A percentile compares a stretch with the other conserved stretches of the same genome.
These are phyloP conservation scores for Microascus cirrosus DNA, from an alignment of 2,329 filamentous ascomycete genomes.

Conservation along the genomic window DNA sequence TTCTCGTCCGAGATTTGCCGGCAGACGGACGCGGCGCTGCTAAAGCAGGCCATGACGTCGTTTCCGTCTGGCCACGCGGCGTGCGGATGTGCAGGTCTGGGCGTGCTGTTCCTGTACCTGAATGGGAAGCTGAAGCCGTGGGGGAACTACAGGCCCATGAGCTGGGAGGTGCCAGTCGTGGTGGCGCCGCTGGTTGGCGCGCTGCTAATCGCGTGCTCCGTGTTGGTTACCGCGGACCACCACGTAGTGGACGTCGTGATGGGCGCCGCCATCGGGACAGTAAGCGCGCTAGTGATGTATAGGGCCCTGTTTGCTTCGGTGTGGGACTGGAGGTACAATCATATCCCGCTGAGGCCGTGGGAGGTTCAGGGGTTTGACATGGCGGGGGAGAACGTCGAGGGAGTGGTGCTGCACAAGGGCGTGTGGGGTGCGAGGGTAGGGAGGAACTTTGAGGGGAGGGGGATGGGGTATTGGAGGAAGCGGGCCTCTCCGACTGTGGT, in stretches of 20 bases:
- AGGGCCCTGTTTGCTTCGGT: conserved; percentile 56
- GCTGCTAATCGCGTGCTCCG: conserved; percentile 44
- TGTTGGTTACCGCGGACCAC: conserved; percentile 56
- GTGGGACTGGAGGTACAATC: conserved; percentile 59
- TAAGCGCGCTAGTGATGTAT: conserved; percentile 52
- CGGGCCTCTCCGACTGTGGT: neutral
- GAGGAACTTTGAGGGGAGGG: neutral
- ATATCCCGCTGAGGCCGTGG: conserved; percentile 43
- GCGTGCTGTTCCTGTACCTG: conserved; percentile 56
- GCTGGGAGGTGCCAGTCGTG: conserved; percentile 54
- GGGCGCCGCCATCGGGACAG: conserved; percentile 50
- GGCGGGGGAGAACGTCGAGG: neutral
- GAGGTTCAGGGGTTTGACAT: conserved; percentile 2
- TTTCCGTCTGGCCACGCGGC: conserved; percentile 61
- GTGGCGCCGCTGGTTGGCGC: conserved; percentile 51
- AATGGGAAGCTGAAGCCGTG: conserved; percentile 65
- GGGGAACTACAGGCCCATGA: conserved; percentile 51
- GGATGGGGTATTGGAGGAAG: neutral
- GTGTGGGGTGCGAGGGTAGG: neutral
- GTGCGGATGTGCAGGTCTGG: conserved; percentile 50
- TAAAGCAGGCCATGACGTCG: conserved; percentile 51
- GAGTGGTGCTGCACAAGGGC: conserved; percentile 1
- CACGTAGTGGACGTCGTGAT: conserved; percentile 61
- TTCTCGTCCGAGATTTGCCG: conserved; percentile 48
- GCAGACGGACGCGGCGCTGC: conserved; percentile 33